Evolutionary conservation across 495 filamentous ascomycete species (phyloP), one percentile per base, ranked within the genome.

Genomic region (Haplographium delicatum): DNA sequence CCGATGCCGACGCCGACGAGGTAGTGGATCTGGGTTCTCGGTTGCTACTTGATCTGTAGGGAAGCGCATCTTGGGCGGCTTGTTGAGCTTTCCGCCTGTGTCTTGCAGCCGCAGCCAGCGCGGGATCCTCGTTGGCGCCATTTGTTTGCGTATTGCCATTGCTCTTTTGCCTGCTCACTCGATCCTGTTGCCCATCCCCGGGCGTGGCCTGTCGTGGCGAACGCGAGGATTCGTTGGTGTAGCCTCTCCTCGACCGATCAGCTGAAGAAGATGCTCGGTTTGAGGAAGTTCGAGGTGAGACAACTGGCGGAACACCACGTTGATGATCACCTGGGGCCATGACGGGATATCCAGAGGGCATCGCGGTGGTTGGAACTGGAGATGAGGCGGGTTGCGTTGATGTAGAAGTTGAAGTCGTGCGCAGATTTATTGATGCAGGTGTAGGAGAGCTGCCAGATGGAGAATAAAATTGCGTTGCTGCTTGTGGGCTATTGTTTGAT

Each of bases 211-310:
- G 58, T 57, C 74, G 67, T 41, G 72, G 67, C 23, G 76, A 68
- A 45, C 57, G 69, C 5, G 70, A 45, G 13, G 58, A 46, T n/a
- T 65, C 65, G 15, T 62, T 62, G 3, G 61, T 48, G 22, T 59
- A 42, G 38, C 47, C 44, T 35, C 54, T 45, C 60, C 62, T 50
- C 26, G 33, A 26, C 40, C 56, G 48, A 44, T 60, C 57, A 19
- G 57, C 40, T 13, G 46, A 33, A 19, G 57, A 38, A 9, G 57
- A 46, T 44, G 53, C 51, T 51, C 73, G 72, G 47, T 79, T 78
- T 22, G 80, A 83, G 9, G 81, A 84, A 1, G 81, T 83, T 47
- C 84, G 78, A 24, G 81, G 79, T 33, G 80, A 82, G 47, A 76
- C 79, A 50, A 76, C 74, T 45, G 57, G 69, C 39, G 61, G 66